These are phyloP conservation scores for Staphylotrichum longicolle DNA, from an alignment of 495 filamentous ascomycete species.

Conservation along the genomic window DNA sequence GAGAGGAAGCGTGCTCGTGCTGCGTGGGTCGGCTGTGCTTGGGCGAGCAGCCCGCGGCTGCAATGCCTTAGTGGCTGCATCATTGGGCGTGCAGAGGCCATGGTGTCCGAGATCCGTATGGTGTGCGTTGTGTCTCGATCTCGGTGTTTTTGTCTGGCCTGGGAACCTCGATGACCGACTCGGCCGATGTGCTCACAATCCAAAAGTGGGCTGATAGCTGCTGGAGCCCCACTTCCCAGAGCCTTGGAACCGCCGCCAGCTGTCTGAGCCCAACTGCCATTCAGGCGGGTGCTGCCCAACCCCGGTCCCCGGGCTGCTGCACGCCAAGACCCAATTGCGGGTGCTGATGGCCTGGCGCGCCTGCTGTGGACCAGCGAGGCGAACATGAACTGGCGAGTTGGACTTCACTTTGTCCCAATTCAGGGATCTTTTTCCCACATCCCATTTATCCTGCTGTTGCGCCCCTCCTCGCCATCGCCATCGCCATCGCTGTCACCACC, in stretches of 20 bases:
- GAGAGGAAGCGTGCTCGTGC: constrained; percentile 9
- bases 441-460: too few relatives aligned
- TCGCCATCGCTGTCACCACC: neutral
- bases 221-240: neutral
- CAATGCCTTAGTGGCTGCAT: constrained; percentile 4
- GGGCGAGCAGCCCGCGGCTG: constrained; percentile 5
- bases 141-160: neutral
- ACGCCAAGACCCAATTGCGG: constrained; percentile 7
- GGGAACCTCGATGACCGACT: constrained; percentile 19
- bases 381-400: neutral
- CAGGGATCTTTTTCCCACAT: too few relatives aligned
- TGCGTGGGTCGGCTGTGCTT: neutral
- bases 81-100: constrained; percentile 4
- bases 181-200: neutral
- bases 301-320: neutral
- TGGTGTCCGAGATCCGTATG: neutral
- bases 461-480: too few relatives aligned
- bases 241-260: neutral
- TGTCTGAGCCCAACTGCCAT: neutral
- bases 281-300: neutral
- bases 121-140: neutral
- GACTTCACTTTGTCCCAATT: neutral
- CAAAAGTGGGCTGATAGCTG: neutral
- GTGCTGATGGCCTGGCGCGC: neutral
- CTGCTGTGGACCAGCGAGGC: too few relatives aligned